Evolutionary conservation across 1,139 yeast genomes (phyloP).

Genomic region (Blastobotrys apis): DNA sequence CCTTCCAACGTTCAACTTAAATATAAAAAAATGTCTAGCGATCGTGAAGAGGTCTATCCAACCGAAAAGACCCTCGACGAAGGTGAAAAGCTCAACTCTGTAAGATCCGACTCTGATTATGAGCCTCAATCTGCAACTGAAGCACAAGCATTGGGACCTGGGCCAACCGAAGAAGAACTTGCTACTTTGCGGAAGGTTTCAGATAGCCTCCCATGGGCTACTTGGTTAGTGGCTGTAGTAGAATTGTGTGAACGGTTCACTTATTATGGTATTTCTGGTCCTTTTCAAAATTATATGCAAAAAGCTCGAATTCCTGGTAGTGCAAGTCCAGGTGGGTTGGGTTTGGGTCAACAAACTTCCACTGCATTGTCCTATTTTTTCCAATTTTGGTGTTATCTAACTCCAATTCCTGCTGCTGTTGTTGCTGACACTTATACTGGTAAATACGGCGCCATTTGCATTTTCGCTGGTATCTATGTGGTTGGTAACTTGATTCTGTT

Average conservation of each 20-base stretch:
- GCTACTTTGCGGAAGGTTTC: conserved; percentile 43
- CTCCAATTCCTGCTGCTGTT: conserved; percentile 76
- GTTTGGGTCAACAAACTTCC: conserved; percentile 60
- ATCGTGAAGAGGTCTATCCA: conserved; percentile 5
- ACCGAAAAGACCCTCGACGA: not conserved
- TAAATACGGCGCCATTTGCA: conserved; percentile 62
- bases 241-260: conserved; percentile 82
- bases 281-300: conserved; percentile 77
- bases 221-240: conserved; percentile 73
- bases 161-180: conserved; percentile 44
- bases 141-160: conserved; percentile 34
- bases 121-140: not conserved
- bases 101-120: not conserved
- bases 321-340: conserved; percentile 50
- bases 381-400: conserved; percentile 79
- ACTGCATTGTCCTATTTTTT: conserved; percentile 72
- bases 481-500: conserved; percentile 60
- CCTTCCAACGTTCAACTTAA: too few species aligned
- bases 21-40: not conserved
- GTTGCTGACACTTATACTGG: conserved; percentile 73
- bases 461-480: conserved; percentile 56
- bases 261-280: conserved; percentile 75
- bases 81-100: not conserved
- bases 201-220: conserved; percentile 43
- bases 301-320: conserved; percentile 40